A percentile compares a stretch with the other conserved stretches of the same genome.
Conservation (phyloP, 2,329 filamentous ascomycete species). For the Verticillium isaacii region DNA sequence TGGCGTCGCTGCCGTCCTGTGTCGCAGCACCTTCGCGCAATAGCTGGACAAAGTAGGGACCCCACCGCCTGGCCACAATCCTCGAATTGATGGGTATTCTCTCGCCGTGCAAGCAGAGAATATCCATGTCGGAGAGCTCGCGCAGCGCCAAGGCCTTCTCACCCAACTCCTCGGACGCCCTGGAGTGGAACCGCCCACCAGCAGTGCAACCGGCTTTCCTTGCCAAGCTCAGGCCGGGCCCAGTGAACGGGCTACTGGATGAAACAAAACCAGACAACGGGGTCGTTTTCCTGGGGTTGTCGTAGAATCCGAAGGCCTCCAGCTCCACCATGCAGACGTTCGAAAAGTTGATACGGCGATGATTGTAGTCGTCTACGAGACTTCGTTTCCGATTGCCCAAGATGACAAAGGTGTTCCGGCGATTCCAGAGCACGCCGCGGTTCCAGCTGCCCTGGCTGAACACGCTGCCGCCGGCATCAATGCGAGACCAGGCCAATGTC, state of each 20-base stretch:
- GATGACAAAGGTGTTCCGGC: slow-evolving; percentile 92
- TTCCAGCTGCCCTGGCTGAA: slow-evolving; percentile 99
- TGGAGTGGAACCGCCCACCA: slow-evolving; percentile 71
- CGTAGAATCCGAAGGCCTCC: slow-evolving; percentile 94
- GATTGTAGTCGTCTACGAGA: slow-evolving; percentile 96
- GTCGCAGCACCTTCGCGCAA: slow-evolving; percentile 74
- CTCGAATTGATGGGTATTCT: slow-evolving; percentile 91
- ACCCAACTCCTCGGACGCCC: slow-evolving; percentile 79
- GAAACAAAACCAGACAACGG: slow-evolving; percentile 83
- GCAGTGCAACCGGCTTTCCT: slow-evolving; percentile 61
- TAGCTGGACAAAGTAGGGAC: slow-evolving; percentile 90
- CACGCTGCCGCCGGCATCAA: slow-evolving; percentile 89
- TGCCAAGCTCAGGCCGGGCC: slow-evolving; percentile 49
- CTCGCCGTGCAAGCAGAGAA: slow-evolving; percentile 85
- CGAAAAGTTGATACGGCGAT: slow-evolving; percentile 93
- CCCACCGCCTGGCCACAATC: slow-evolving; percentile 84
- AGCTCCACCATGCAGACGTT: slow-evolving; percentile 96
- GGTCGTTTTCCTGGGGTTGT: slow-evolving; percentile 77
- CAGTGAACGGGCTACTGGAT: slow-evolving; percentile 66
- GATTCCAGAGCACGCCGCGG: slow-evolving; percentile 85
- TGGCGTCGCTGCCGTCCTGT: slow-evolving; percentile 68
- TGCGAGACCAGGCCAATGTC: slow-evolving; percentile 88
- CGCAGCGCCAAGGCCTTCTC: slow-evolving; percentile 71
- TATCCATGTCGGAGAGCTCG: slow-evolving; percentile 96
- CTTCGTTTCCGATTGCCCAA: slow-evolving; percentile 90